Conservation (phyloP, 208 protist species). For the Strigomonas galati region DNA sequence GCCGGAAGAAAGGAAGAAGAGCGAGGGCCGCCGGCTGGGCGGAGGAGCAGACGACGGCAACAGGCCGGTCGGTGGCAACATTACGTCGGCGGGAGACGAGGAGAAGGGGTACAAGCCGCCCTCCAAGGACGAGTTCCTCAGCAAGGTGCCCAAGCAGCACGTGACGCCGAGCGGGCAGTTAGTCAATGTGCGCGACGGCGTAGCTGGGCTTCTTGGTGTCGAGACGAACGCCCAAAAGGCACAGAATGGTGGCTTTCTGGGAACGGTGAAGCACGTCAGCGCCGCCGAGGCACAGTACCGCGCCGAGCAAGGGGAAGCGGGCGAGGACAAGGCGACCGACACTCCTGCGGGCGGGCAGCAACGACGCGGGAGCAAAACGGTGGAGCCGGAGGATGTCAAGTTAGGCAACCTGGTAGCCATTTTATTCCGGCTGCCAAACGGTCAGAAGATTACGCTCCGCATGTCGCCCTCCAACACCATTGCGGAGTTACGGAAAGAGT, state of each 20-base stretch:
- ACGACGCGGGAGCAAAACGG: neutral
- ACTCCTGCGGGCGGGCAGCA: neutral
- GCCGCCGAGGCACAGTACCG: conserved; percentile 37
- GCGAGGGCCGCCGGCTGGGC: conserved; percentile 14
- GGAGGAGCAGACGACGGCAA: conserved; percentile 1
- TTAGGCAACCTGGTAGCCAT: conserved; percentile 43
- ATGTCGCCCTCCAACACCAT: conserved; percentile 57
- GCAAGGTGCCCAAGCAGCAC: conserved; percentile 48
- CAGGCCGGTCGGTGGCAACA: neutral
- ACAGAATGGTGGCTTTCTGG: conserved; percentile 5
- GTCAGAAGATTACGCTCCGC: conserved; percentile 52
- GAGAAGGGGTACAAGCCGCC: conserved; percentile 25
- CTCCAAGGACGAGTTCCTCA: conserved; percentile 57
- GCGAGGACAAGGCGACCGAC: neutral
- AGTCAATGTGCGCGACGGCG: conserved; percentile 53
- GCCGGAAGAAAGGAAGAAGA: conserved; percentile 16
- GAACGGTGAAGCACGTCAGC: conserved; percentile 43
- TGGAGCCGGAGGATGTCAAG: neutral
- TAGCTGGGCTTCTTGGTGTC: conserved; percentile 49
- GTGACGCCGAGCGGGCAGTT: conserved; percentile 72
- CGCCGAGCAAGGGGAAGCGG: neutral
- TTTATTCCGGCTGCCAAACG: conserved; percentile 68
- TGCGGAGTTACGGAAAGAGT: conserved; percentile 49
- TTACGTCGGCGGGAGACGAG: neutral
- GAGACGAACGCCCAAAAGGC: neutral